Conservation (phyloP, 768 basidiomycete species). For the Amanita exitialis region DNA sequence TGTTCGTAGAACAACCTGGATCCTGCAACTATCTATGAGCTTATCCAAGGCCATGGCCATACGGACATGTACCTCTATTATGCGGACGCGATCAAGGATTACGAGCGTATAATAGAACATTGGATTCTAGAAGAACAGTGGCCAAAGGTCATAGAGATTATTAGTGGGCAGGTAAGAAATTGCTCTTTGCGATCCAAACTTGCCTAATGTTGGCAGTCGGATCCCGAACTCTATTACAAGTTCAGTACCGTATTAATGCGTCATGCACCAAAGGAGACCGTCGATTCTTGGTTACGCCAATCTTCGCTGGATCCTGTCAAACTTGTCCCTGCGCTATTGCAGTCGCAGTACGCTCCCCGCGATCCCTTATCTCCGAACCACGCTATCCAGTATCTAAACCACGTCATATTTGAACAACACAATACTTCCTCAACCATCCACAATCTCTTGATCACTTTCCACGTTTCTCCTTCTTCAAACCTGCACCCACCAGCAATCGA, state of each 20-base stretch:
- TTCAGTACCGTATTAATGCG: conserved; percentile 85
- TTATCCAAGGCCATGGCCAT: conserved; percentile 89
- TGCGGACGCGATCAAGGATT: conserved; percentile 75
- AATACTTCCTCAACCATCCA: conserved; percentile 83
- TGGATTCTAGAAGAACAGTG: conserved; percentile 92
- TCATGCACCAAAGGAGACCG: conserved; percentile 78
- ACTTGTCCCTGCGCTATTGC: conserved; percentile 83
- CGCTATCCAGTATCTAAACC: conserved; percentile 81
- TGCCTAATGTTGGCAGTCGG: conserved; percentile 35
- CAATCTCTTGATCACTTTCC: conserved; percentile 87
- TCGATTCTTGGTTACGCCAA: conserved; percentile 89
- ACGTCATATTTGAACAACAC: conserved; percentile 72
- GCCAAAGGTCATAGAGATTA: conserved; percentile 81
- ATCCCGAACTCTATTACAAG: conserved; percentile 85
- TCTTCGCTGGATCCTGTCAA: conserved; percentile 69
- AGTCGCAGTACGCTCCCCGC: conserved; percentile 61
- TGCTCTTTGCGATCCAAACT: background rate
- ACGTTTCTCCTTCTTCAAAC: conserved; percentile 44
- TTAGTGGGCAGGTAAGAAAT: conserved; percentile 71
- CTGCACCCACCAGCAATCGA: conserved; percentile 19
- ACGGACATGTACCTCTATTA: conserved; percentile 90
- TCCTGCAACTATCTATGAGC: conserved; percentile 77
- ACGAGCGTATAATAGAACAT: conserved; percentile 78
- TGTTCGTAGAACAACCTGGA: conserved; percentile 67
- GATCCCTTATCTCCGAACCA: conserved; percentile 75